Percentiles rank a stretch among this genome's conserved stretches.
These are phyloP conservation scores for Vachellia collinsii DNA, from an alignment of 306 rosid genomes.

Conservation along the genomic window DNA sequence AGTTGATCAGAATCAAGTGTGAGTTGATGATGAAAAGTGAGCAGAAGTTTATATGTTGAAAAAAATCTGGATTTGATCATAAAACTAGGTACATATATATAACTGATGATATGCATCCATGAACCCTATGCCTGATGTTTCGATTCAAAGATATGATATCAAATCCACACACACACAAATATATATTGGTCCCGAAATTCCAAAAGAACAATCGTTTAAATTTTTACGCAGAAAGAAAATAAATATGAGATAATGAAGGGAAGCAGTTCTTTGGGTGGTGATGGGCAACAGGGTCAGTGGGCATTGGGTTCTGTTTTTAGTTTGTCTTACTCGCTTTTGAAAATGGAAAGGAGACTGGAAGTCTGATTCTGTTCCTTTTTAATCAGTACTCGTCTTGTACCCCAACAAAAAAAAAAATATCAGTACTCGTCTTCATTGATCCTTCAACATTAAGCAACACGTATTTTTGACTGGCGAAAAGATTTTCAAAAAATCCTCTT, in stretches of 20 bases:
- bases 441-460: slow-evolving; percentile 33
- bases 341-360: background rate
- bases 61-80: no score
- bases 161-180: no score
- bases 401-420: no score
- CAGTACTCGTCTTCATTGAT: background rate
- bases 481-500: slow-evolving; percentile 6
- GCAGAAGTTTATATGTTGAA: no score
- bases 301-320: background rate
- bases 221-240: background rate
- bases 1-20: no score
- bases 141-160: no score
- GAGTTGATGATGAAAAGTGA: no score
- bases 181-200: background rate
- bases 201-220: background rate
- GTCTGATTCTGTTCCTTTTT: background rate
- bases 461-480: slow-evolving; percentile 39
- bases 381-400: no score
- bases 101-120: no score
- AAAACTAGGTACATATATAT: no score
- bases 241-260: background rate
- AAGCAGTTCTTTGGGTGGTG: background rate
- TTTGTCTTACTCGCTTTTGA: slow-evolving; percentile 17
- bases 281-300: background rate
- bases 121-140: no score